phyloP scores from a whole-genome alignment of 306 rosid species.

The Sindora glabra region DNA sequence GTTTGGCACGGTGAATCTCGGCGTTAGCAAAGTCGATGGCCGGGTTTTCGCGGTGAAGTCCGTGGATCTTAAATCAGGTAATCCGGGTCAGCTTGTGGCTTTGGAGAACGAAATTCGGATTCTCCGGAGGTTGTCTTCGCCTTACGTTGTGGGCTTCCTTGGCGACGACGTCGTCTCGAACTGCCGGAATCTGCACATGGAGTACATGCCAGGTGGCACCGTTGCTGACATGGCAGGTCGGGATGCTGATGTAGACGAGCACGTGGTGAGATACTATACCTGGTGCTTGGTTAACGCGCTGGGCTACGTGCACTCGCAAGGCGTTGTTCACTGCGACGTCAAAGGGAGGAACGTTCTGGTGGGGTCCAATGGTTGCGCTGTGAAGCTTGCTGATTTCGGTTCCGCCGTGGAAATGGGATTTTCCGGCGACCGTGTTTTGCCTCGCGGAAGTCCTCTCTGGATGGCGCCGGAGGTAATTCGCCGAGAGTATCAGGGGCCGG shows the following conservation, averaged over 20 bases:
- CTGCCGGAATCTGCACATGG: conserved; percentile 55
- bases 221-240: conserved; percentile 23
- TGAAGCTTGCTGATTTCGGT: conserved; percentile 78
- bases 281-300: conserved; percentile 69
- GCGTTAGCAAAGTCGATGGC: conserved; percentile 33
- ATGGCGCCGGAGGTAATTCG: conserved; percentile 96
- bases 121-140: conserved; percentile 42
- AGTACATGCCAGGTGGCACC: conserved; percentile 82
- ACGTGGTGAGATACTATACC: conserved; percentile 34
- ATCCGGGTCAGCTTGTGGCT: conserved; percentile 31
- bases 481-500: conserved; percentile 66
- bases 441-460: conserved; percentile 93
- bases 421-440: background rate
- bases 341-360: conserved; percentile 68
- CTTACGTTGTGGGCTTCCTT: conserved; percentile 46
- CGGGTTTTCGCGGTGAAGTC: conserved; percentile 74
- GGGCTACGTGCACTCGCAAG: conserved; percentile 39
- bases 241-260: conserved; percentile 45
- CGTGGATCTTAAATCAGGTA: conserved; percentile 31
- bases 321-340: conserved; percentile 82
- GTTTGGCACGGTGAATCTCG: conserved; percentile 60
- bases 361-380: conserved; percentile 10
- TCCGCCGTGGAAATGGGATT: conserved; percentile 27
- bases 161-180: conserved; percentile 62
- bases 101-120: conserved; percentile 72